phyloP scores from a whole-genome alignment of 2,329 filamentous ascomycete species.

The Curvularia eragrostidis region DNA sequence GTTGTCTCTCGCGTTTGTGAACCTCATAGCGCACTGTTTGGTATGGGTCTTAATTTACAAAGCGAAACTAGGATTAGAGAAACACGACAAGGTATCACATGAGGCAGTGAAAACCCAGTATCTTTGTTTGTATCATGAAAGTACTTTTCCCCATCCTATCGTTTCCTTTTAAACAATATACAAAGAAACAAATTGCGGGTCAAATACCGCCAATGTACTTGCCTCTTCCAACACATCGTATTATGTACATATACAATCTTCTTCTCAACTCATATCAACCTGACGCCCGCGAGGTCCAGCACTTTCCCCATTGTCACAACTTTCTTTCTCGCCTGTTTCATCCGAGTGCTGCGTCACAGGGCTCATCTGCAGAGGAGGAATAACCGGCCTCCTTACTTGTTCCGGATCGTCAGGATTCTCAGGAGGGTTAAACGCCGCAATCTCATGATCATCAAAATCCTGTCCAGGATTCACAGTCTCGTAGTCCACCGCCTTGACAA shows the following conservation, averaged over 20 bases:
- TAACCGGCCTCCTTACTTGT: conserved; percentile 43
- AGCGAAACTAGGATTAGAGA: conserved; percentile 38
- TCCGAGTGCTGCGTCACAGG: conserved; percentile 12
- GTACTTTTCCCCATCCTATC: neutral
- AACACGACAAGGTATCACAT: conserved; percentile 29
- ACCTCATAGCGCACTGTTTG: conserved; percentile 36
- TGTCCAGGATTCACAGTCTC: conserved; percentile 53
- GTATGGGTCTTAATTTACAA: conserved; percentile 42
- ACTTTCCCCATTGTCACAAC: neutral
- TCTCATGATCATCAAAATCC: conserved; percentile 50
- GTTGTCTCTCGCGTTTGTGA: conserved; percentile 28
- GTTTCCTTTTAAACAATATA: neutral
- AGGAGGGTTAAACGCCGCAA: conserved; percentile 41
- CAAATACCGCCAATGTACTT: neutral
- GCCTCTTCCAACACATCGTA: neutral
- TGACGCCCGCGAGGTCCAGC: neutral
- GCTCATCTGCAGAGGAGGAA: conserved; percentile 34
- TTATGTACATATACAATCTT: neutral
- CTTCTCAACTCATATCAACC: neutral
- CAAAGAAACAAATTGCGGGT: too few species aligned
- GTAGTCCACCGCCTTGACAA: conserved; percentile 52
- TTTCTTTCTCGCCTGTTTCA: neutral
- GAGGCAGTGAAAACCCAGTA: conserved; percentile 39
- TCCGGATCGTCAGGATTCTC: conserved; percentile 30
- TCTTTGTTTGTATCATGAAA: conserved; percentile 34